These are phyloP conservation scores for Phytopythium vexans DNA, from an alignment of 352 stramenopile species.

Conservation along the genomic window DNA sequence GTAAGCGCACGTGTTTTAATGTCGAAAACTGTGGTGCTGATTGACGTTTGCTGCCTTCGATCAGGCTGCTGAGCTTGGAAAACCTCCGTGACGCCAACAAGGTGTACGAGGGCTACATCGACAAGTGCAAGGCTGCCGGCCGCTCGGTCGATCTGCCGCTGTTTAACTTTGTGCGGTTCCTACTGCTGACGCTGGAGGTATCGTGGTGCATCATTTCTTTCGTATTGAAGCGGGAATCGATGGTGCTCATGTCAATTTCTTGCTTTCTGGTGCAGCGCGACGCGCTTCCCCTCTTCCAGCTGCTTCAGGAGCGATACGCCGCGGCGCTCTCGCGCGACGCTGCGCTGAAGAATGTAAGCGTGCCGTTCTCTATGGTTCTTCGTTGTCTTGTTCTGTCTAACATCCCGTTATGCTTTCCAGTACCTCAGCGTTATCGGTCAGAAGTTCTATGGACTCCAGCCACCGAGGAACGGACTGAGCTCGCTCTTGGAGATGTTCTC, in stretches of 20 bases:
- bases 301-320: slow-evolving; percentile 84
- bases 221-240: background rate
- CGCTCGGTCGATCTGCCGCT: slow-evolving; percentile 65
- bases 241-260: slow-evolving; percentile 1
- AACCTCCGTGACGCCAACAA: slow-evolving; percentile 86
- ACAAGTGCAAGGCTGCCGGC: slow-evolving; percentile 35
- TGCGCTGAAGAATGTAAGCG: slow-evolving; percentile 72
- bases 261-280: slow-evolving; percentile 49
- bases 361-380: slow-evolving; percentile 6
- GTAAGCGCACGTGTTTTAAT: slow-evolving; percentile 12
- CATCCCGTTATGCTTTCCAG: slow-evolving; percentile 21
- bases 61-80: slow-evolving; percentile 73
- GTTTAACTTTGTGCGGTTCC: slow-evolving; percentile 81
- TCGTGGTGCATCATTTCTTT: background rate
- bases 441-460: slow-evolving; percentile 86
- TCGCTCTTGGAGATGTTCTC: slow-evolving; percentile 85
- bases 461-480: slow-evolving; percentile 69
- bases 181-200: slow-evolving; percentile 84
- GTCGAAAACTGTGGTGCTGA: slow-evolving; percentile 5
- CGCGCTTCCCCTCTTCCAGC: slow-evolving; percentile 81
- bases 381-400: background rate
- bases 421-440: slow-evolving; percentile 84
- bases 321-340: slow-evolving; percentile 66
- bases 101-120: slow-evolving; percentile 66
- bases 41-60: slow-evolving; percentile 2